Base-by-base conservation (phyloP, 75 land plant species). In the Pinus albicaulis region DNA sequence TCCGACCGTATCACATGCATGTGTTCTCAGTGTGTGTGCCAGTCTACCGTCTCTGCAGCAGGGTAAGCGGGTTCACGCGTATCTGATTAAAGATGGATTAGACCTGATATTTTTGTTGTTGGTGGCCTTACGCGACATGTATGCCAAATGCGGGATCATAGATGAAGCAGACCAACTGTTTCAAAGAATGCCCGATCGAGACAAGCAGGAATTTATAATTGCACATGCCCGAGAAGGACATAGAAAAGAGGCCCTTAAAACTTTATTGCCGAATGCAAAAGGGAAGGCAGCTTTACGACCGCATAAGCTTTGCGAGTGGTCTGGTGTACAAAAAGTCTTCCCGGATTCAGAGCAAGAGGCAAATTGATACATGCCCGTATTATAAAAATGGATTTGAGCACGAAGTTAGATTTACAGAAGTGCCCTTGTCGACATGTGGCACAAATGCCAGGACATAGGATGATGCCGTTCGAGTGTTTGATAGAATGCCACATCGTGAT, bases 401-500 rank as follows among this genome's bases (percentile, higher is more conserved):
- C 25, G 84, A 86, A 52, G 62, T n/a, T n/a, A n/a, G 76, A 2
- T 81, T 83, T 11, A 83, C 84, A 5, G 74, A 28, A 89, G 84
- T 77, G 81, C 92, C 8, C 74, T 84, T 44, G 53, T 86, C 17
- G 87, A 89, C 60, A 89, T 89, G 92, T 89, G 86, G 34, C 55
- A 80, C 72, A 89, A 84, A 23, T 86, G 92, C 53, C 53, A 48
- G 53, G 11, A 48, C 53, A 10, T 48, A 48, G 44, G n/a, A 36
- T 0, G 31, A 61, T 55, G 89, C 91, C 0, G 56, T 26, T 22
- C 56, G 62, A 28, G 15, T 88, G 81, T 80, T 88, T 38, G 81
- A 88, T 57, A 22, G 38, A 70, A 76, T 80, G 72, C 85, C 85
- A 1, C 22, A 63, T 6, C 56, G 76, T 34, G 59, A 73, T 70